Evolutionary conservation across 257 asterid genomes (phyloP).

Genomic region (Salvia miltiorrhiza): DNA sequence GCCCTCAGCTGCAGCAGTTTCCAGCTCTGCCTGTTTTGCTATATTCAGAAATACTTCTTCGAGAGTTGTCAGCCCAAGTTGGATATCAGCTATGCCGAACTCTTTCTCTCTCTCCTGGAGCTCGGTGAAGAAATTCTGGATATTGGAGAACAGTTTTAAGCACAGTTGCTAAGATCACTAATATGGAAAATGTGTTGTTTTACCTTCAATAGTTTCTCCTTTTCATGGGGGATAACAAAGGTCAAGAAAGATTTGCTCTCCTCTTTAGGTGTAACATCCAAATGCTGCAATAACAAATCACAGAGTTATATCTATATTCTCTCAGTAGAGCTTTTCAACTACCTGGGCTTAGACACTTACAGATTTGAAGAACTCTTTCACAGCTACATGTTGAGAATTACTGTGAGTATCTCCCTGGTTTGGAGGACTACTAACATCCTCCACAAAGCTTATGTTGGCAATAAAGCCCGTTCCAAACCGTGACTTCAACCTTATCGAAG

Average conservation of each 20-base stretch:
- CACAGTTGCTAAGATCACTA: neutral
- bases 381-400: conserved; percentile 51
- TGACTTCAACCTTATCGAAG: conserved; percentile 90
- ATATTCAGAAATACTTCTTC: conserved; percentile 87
- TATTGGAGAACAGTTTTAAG: neutral
- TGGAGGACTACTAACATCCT: conserved; percentile 42
- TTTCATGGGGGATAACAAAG: conserved; percentile 81
- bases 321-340: conserved; percentile 14
- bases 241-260: conserved; percentile 78
- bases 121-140: conserved; percentile 66
- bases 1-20: conserved; percentile 73
- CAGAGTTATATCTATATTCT: neutral
- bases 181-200: neutral
- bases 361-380: conserved; percentile 68
- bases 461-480: conserved; percentile 87
- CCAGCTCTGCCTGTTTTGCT: conserved; percentile 74
- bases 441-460: conserved; percentile 76
- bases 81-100: conserved; percentile 74
- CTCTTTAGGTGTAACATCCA: conserved; percentile 78
- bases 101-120: conserved; percentile 64
- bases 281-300: conserved; percentile 42
- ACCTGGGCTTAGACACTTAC: conserved; percentile 40
- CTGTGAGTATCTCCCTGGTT: conserved; percentile 32
- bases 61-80: conserved; percentile 80
- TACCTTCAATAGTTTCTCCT: conserved; percentile 84